phyloP scores from a whole-genome alignment of 2,329 filamentous ascomycete genomes.

The Aspergillus pseudoviridinutans region DNA sequence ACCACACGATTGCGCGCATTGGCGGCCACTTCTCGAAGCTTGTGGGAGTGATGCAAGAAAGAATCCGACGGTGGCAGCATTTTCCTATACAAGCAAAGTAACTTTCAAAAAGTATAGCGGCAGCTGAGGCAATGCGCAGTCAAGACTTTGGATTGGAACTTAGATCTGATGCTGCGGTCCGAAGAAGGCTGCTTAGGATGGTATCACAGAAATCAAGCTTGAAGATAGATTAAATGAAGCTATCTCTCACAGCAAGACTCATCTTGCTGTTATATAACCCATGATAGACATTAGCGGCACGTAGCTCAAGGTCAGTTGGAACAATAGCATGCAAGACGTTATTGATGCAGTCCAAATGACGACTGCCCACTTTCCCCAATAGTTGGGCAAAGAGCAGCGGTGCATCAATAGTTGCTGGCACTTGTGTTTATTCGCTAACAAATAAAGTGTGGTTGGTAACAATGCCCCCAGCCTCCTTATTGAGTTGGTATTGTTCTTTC shows the following conservation, averaged over 20 bases:
- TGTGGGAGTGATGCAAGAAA: constrained; percentile 24
- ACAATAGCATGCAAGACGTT: constrained; percentile 1
- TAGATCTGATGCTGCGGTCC: background rate
- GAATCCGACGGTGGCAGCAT: constrained; percentile 30
- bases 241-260: background rate
- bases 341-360: background rate
- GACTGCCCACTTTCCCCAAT: background rate
- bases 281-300: background rate
- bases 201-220: background rate
- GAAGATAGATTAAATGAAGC: background rate
- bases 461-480: constrained; percentile 7
- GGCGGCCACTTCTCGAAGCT: constrained; percentile 21
- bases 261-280: background rate
- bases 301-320: background rate
- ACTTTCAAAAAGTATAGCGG: background rate
- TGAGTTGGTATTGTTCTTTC: constrained; percentile 17
- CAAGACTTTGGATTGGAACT: background rate
- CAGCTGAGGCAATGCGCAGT: background rate
- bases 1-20: constrained; percentile 12
- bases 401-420: constrained; percentile 3
- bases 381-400: background rate
- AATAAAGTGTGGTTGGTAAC: constrained; percentile 4
- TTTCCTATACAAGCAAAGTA: background rate
- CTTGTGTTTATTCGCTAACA: background rate
- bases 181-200: background rate